Conservation (phyloP, 2,329 filamentous ascomycete genomes). For the Clarireedia monteithiana region DNA sequence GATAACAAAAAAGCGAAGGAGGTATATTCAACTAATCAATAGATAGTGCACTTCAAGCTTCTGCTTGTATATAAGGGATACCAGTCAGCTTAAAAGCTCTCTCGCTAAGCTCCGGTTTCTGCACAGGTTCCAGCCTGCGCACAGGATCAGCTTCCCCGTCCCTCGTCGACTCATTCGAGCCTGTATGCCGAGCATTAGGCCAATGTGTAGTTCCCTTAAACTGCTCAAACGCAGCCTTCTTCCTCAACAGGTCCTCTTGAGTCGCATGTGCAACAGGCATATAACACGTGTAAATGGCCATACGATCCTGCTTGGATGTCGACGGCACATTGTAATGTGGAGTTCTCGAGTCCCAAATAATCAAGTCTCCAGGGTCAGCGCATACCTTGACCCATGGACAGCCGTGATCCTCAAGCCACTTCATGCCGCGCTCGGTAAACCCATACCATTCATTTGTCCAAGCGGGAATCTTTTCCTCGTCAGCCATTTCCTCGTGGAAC, state of each 20-base stretch:
- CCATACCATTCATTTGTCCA: slow-evolving; percentile 21
- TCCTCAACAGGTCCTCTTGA: slow-evolving; percentile 21
- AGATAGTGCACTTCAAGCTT: too few species aligned
- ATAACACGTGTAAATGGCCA: slow-evolving; percentile 34
- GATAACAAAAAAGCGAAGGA: too few species aligned
- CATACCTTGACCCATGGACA: slow-evolving; percentile 29
- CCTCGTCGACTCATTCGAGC: too few species aligned
- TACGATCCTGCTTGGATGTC: slow-evolving; percentile 14
- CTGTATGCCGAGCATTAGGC: slow-evolving; percentile 13
- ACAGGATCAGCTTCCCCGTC: too few species aligned
- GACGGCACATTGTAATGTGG: slow-evolving; percentile 13
- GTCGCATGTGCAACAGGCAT: slow-evolving; percentile 30
- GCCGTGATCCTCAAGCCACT: slow-evolving; percentile 29
- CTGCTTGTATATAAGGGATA: too few species aligned
- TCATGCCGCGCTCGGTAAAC: slow-evolving; percentile 27
- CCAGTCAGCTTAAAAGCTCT: background rate
- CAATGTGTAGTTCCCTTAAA: slow-evolving; percentile 28
- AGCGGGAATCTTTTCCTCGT: background rate
- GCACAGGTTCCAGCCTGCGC: background rate
- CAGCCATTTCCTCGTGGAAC: slow-evolving; percentile 17
- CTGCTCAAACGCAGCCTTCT: slow-evolving; percentile 23
- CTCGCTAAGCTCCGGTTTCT: slow-evolving; percentile 1
- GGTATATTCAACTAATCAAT: too few species aligned
- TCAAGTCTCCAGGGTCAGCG: slow-evolving; percentile 31
- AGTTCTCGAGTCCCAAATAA: slow-evolving; percentile 33